A percentile compares a stretch with the other conserved stretches of the same genome.
Conservation (phyloP, 352 stramenopile species). For the Pythium utonaiense region DNA sequence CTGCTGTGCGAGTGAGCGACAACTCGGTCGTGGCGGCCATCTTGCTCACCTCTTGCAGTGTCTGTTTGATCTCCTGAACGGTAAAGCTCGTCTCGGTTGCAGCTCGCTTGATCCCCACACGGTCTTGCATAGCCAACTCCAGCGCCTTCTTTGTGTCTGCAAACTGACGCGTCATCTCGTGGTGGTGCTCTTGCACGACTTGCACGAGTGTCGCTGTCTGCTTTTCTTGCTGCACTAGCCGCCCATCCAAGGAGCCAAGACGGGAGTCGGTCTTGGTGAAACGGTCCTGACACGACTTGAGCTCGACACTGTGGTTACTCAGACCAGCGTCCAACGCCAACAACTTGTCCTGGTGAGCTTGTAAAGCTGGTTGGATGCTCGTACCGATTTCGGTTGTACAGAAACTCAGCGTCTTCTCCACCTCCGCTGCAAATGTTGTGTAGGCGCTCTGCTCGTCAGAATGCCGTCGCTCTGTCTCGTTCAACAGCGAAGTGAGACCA, state of each 20-base stretch:
- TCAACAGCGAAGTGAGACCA: slow-evolving; percentile 18
- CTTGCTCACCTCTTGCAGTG: slow-evolving; percentile 42
- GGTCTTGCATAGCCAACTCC: slow-evolving; percentile 37
- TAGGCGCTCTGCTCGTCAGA: slow-evolving; percentile 22
- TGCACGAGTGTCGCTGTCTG: slow-evolving; percentile 29
- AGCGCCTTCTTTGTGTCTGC: slow-evolving; percentile 21
- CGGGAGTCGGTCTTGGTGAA: slow-evolving; percentile 29
- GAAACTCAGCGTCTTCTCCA: slow-evolving; percentile 30
- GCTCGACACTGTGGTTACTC: slow-evolving; percentile 32
- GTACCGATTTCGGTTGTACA: slow-evolving; percentile 27
- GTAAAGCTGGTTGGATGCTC: slow-evolving; percentile 24
- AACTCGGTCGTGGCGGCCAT: slow-evolving; percentile 38
- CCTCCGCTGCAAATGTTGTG: slow-evolving; percentile 25
- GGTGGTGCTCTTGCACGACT: slow-evolving; percentile 40
- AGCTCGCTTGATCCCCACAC: slow-evolving; percentile 34
- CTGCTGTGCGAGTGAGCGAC: slow-evolving; percentile 33
- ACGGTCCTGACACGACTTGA: slow-evolving; percentile 29
- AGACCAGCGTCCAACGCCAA: slow-evolving; percentile 25
- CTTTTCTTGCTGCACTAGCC: slow-evolving; percentile 43
- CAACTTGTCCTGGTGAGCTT: slow-evolving; percentile 34
- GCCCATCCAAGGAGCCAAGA: slow-evolving; percentile 35
- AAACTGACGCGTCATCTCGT: slow-evolving; percentile 37
- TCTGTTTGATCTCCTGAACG: slow-evolving; percentile 48
- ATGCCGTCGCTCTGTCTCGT: slow-evolving; percentile 11
- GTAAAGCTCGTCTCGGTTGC: slow-evolving; percentile 32